A percentile compares a stretch with the other conserved stretches of the same genome.
phyloP scores from a whole-genome alignment of 768 basidiomycete genomes.

The Suillus discolor region DNA sequence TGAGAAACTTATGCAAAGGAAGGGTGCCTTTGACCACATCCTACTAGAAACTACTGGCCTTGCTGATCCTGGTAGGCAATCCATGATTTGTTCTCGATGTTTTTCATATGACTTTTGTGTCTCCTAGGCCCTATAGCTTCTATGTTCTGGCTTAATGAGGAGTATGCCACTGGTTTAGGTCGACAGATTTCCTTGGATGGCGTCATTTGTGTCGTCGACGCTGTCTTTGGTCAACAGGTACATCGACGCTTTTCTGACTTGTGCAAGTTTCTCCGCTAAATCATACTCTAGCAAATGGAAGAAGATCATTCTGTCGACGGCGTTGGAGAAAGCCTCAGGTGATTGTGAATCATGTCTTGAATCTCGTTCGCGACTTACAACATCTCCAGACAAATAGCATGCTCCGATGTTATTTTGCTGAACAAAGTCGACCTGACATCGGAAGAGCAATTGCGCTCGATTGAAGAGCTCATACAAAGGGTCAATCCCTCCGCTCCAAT shows the following conservation, averaged over 20 bases:
- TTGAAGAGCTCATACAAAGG: conserved; percentile 63
- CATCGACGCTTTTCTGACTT: not conserved
- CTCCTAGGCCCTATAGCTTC: conserved; percentile 77
- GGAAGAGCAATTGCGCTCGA: conserved; percentile 42
- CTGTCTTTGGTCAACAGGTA: conserved; percentile 73
- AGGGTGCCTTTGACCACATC: conserved; percentile 93
- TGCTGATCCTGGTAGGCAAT: conserved; percentile 81
- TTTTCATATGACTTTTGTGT: conserved; percentile 5
- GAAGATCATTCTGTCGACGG: conserved; percentile 69
- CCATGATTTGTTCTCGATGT: not conserved
- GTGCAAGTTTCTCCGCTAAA: conserved; percentile 5
- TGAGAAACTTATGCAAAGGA: conserved; percentile 84
- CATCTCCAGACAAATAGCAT: conserved; percentile 82
- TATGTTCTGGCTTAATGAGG: conserved; percentile 88
- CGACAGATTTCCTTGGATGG: conserved; percentile 80
- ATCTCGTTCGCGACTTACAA: not conserved
- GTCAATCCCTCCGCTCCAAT: conserved; percentile 84
- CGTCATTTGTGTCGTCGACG: conserved; percentile 92
- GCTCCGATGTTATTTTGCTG: conserved; percentile 86
- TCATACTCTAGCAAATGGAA: conserved; percentile 74
- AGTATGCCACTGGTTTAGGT: conserved; percentile 68
- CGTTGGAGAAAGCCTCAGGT: conserved; percentile 83
- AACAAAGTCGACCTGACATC: conserved; percentile 88
- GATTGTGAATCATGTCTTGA: conserved; percentile 16
- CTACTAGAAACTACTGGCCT: conserved; percentile 94